These are phyloP conservation scores for Lonicera japonica DNA, from an alignment of 129 eudicot genomes.

Conservation along the genomic window DNA sequence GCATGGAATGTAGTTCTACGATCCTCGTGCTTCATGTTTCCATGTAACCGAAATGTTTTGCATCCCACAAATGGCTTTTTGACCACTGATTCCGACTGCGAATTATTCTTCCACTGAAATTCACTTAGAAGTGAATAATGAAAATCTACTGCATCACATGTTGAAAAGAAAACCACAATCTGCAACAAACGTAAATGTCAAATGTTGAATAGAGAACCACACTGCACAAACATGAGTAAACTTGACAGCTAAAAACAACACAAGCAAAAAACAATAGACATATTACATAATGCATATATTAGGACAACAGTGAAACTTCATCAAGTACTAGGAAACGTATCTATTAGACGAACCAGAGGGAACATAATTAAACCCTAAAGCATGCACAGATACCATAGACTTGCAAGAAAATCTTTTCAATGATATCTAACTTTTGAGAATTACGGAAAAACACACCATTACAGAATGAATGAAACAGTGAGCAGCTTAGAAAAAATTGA, in stretches of 20 bases:
- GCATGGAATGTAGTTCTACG: slow-evolving; percentile 66
- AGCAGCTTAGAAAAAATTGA: background rate
- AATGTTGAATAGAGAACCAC: too few relatives aligned
- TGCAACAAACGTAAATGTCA: slow-evolving; percentile 19
- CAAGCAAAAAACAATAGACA: too few relatives aligned
- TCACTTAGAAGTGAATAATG: slow-evolving; percentile 63
- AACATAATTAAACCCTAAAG: too few relatives aligned
- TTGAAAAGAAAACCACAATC: slow-evolving; percentile 94
- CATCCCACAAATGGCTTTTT: slow-evolving; percentile 54
- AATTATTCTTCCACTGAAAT: slow-evolving; percentile 45
- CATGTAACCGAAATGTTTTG: slow-evolving; percentile 71
- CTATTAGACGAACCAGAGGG: too few relatives aligned
- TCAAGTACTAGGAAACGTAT: too few relatives aligned
- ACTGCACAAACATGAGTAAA: background rate
- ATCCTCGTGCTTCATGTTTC: slow-evolving; percentile 89
- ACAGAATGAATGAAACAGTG: too few relatives aligned
- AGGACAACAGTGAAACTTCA: too few relatives aligned
- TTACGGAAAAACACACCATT: too few relatives aligned
- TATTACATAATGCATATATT: too few relatives aligned
- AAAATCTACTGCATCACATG: slow-evolving; percentile 93
- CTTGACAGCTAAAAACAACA: background rate
- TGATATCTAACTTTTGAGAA: too few relatives aligned
- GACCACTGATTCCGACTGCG: slow-evolving; percentile 31
- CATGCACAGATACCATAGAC: too few relatives aligned
- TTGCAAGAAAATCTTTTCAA: too few relatives aligned